phyloP scores from a whole-genome alignment of 2,329 filamentous ascomycete species.

The Pyrenochaeta sp. region DNA sequence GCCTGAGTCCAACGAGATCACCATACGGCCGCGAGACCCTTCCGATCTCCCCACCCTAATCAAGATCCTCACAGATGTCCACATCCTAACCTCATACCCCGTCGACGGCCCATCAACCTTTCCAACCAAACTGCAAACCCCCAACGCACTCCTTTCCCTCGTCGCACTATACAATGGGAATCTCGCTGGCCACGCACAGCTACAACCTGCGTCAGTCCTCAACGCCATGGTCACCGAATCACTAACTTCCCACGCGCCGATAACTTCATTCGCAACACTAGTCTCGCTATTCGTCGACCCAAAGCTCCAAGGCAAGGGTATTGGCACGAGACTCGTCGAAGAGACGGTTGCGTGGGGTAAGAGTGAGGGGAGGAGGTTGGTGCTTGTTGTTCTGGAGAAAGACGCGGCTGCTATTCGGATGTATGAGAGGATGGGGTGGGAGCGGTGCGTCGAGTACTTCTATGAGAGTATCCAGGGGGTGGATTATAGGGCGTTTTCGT shows the following conservation, averaged over 20 bases:
- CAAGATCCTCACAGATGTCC: slow-evolving; percentile 1
- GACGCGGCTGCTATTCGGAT: slow-evolving; percentile 4
- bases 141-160: neutral
- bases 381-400: slow-evolving; percentile 6
- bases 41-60: slow-evolving; percentile 1
- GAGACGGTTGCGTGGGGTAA: neutral
- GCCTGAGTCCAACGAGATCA: neutral
- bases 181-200: slow-evolving; percentile 3
- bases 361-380: slow-evolving; percentile 1
- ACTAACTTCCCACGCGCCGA: neutral
- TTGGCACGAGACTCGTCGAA: slow-evolving; percentile 1
- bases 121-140: neutral
- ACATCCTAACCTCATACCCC: slow-evolving; percentile 1
- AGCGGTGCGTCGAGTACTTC: neutral
- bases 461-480: slow-evolving; percentile 1
- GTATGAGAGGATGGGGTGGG: slow-evolving; percentile 8
- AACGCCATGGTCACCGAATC: neutral
- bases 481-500: slow-evolving; percentile 1
- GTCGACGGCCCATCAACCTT: slow-evolving; percentile 8
- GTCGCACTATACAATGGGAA: neutral
- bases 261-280: slow-evolving; percentile 3
- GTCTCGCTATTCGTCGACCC: slow-evolving; percentile 4
- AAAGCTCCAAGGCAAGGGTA: slow-evolving; percentile 1
- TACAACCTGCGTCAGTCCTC: neutral
- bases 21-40: neutral